phyloP scores from a whole-genome alignment of 805 yeast species.

The Teunomyces tritomae region DNA sequence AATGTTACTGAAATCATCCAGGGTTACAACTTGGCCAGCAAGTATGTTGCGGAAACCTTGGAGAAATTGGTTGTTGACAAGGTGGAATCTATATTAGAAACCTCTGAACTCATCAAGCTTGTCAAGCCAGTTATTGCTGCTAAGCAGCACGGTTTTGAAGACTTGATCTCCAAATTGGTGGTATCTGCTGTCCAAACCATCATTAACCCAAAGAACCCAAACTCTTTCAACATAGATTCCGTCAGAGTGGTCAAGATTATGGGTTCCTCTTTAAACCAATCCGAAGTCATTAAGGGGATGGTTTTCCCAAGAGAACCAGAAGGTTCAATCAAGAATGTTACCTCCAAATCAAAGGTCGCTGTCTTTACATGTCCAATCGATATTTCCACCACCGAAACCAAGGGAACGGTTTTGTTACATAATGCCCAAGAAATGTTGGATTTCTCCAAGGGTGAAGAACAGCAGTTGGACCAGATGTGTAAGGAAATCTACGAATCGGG shows the following conservation, averaged over 20 bases:
- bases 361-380: constrained; percentile 93
- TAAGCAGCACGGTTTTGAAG: constrained; percentile 89
- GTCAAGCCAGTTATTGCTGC: constrained; percentile 88
- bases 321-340: constrained; percentile 71
- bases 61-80: constrained; percentile 62
- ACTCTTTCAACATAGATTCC: constrained; percentile 82
- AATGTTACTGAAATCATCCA: constrained; percentile 90
- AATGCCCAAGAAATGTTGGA: constrained; percentile 96
- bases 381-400: constrained; percentile 94
- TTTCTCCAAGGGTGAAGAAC: constrained; percentile 94
- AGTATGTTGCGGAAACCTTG: constrained; percentile 65
- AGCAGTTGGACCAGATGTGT: constrained; percentile 81
- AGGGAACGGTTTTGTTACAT: constrained; percentile 94
- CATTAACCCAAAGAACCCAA: constrained; percentile 61
- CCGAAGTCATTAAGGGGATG: constrained; percentile 92
- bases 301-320: constrained; percentile 98
- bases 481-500: constrained; percentile 83
- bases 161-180: constrained; percentile 69
- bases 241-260: constrained; percentile 94
- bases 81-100: constrained; percentile 54
- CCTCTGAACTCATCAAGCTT: constrained; percentile 62
- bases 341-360: constrained; percentile 72
- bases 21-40: constrained; percentile 88
- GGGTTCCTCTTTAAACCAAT: constrained; percentile 77
- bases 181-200: constrained; percentile 82